Base-by-base conservation (phyloP, 108 stramenopile genomes). In the Skeletonema costatum region DNA sequence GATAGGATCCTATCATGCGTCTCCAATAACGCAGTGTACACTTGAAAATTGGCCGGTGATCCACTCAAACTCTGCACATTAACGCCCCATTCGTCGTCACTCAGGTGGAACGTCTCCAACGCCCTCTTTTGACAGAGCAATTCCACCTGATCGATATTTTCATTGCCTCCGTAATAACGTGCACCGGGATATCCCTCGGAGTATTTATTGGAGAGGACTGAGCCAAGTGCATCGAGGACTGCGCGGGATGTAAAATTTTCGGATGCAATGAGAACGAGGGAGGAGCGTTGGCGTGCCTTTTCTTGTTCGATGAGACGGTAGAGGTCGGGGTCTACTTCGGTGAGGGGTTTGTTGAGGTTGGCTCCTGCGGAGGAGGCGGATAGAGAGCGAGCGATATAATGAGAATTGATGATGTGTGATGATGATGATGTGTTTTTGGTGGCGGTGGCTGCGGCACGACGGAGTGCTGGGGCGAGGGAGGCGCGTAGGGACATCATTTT, bases 1-100 rank as follows among this genome's bases (percentile, higher is more conserved):
- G 97, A 93, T 75, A 99, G 93, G 74, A 99, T 99, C 64, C 99
- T 94, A 88, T 98, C 99, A 72, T 99, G 99, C 10, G 99, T 97
- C 71, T 98, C 82, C 32, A 99, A 90, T 39, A 99, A 86, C 14
- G 98, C 98, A n/a, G 99, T 98, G 88, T 99, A 99, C 32, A 98
- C 98, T 87, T 97, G 97, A 77, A 99, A 99, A 81, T 99, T 99
- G 36, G 99, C 99, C 5, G 99, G 99, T 64, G 96, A 96, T 69
- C 99, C 99, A 25, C 94, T 96, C 58, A 98, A 87, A 64, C 95
- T 88, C 84, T 99, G 98, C 1, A 96, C 96, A 81, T 96, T 96
- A 46, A 96, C 93, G 21, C 96, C 93, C 96, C 93, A 97, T 85
- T 96, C 92, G 16, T 94, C 96, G 0, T 95, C 92, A 69, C 94